A percentile compares a stretch with the other conserved stretches of the same genome.
phyloP scores from a whole-genome alignment of 2,329 filamentous ascomycete genomes.

The Cytospora mali region DNA sequence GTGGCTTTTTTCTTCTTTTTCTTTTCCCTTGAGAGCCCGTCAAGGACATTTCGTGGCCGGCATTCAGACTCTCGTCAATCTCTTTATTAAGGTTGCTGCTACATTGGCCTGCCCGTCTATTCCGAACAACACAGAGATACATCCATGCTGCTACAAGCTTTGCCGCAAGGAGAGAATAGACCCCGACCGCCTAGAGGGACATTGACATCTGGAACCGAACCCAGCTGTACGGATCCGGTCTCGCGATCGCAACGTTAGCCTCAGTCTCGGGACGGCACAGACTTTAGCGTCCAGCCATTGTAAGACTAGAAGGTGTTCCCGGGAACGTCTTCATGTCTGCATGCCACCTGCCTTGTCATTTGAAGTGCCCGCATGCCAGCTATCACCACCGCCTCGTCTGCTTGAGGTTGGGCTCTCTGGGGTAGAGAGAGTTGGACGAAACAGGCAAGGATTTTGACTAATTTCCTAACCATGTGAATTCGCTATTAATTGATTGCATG shows the following conservation, averaged over 20 bases:
- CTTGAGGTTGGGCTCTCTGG: background rate
- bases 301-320: background rate
- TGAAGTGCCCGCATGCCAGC: no score
- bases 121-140: no score
- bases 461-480: background rate
- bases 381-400: background rate
- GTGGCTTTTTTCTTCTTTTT: no score
- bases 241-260: background rate
- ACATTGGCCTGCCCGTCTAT: no score
- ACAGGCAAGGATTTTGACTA: background rate
- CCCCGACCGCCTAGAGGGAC: no score
- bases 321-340: background rate
- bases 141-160: no score
- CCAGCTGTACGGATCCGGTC: background rate
- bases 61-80: no score
- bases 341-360: background rate
- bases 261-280: background rate
- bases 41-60: no score
- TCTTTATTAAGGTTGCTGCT: no score
- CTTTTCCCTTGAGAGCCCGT: no score
- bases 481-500: background rate
- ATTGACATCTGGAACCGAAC: background rate
- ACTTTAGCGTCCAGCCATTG: background rate
- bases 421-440: background rate
- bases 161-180: background rate